Evolutionary conservation across 345 rosid genomes (phyloP).

Genomic region (thale cress (Arabidopsis thaliana)): DNA sequence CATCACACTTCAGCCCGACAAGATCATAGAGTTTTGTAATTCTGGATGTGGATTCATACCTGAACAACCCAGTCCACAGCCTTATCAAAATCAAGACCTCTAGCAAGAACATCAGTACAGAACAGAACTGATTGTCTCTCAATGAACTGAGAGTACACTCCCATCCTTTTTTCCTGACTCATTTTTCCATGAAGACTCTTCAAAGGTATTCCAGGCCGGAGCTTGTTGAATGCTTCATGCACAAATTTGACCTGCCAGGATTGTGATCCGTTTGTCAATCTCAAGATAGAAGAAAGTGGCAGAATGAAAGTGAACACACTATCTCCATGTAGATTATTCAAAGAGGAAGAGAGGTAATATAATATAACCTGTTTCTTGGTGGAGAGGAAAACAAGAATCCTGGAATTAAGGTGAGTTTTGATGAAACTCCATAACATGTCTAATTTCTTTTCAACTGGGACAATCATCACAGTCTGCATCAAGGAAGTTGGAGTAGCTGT

Average conservation of each 20-base stretch:
- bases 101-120: conserved; percentile 88
- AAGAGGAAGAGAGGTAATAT: conserved; percentile 5
- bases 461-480: conserved; percentile 83
- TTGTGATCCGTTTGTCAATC: conserved; percentile 6
- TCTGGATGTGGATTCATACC: conserved; percentile 50
- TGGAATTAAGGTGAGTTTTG: conserved; percentile 74
- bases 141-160: conserved; percentile 82
- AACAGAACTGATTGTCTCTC: conserved; percentile 84
- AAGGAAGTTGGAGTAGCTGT: conserved; percentile 82
- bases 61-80: conserved; percentile 98
- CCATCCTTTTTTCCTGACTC: conserved; percentile 88
- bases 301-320: background rate
- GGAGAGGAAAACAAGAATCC: conserved; percentile 89
- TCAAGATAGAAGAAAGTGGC: conserved; percentile 14
- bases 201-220: conserved; percentile 94
- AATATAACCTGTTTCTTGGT: conserved; percentile 88
- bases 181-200: conserved; percentile 96
- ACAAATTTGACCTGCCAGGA: conserved; percentile 80
- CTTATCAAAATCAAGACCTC: conserved; percentile 96
- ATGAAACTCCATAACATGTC: conserved; percentile 96
- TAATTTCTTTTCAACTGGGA: conserved; percentile 86
- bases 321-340: background rate
- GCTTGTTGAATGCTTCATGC: conserved; percentile 89
- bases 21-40: conserved; percentile 26
- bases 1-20: conserved; percentile 5